Percentiles rank a stretch among this genome's conserved stretches.
Evolutionary conservation across 352 stramenopile species (phyloP).

Genomic region (Thraustotheca clavata): DNA sequence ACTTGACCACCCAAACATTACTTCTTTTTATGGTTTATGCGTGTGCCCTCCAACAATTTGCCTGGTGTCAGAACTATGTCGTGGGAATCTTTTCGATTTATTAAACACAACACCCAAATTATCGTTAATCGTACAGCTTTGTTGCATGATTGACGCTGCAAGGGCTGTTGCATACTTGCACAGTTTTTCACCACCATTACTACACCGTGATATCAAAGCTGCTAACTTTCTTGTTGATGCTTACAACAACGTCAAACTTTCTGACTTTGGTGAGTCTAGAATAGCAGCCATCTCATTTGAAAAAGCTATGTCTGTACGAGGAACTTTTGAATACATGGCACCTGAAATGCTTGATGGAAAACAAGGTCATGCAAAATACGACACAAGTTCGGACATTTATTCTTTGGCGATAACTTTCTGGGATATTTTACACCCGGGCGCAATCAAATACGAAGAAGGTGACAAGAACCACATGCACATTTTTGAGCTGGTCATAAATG

Average conservation of each 20-base stretch:
- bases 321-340: conserved; percentile 74
- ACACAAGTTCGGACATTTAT: conserved; percentile 63
- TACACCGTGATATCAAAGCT: conserved; percentile 41
- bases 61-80: conserved; percentile 52
- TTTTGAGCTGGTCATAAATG: conserved; percentile 41
- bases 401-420: conserved; percentile 68
- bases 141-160: conserved; percentile 39
- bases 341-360: conserved; percentile 71
- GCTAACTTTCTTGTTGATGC: conserved; percentile 42
- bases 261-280: conserved; percentile 44
- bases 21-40: conserved; percentile 76
- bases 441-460: conserved; percentile 35
- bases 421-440: conserved; percentile 51
- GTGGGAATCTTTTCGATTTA: conserved; percentile 35
- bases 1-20: conserved; percentile 69
- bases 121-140: conserved; percentile 28
- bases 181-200: conserved; percentile 35
- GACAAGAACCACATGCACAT: conserved; percentile 42
- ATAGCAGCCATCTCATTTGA: conserved; percentile 25
- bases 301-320: conserved; percentile 46
- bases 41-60: conserved; percentile 66
- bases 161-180: conserved; percentile 42
- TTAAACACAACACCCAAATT: neutral
- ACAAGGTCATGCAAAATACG: conserved; percentile 39
- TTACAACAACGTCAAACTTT: conserved; percentile 36